phyloP scores from a whole-genome alignment of 805 yeast genomes.

The Candida methanosorbosa region DNA sequence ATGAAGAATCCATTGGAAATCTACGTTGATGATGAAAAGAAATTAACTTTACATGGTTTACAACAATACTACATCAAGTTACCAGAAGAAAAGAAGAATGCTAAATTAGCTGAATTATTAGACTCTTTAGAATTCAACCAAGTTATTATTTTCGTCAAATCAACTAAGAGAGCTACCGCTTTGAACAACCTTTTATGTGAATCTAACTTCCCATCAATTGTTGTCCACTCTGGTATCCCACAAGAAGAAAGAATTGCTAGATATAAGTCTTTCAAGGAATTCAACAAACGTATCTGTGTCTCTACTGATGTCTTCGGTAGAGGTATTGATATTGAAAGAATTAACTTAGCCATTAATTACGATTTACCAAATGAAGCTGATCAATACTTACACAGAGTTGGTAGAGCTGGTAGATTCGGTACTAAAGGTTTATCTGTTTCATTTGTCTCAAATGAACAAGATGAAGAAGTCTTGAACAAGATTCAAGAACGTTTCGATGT shows the following conservation, averaged over 20 bases:
- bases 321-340: slow-evolving; percentile 99
- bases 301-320: slow-evolving; percentile 98
- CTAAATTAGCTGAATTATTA: slow-evolving; percentile 82
- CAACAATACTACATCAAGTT: slow-evolving; percentile 93
- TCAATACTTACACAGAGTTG: slow-evolving; percentile 97
- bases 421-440: slow-evolving; percentile 97
- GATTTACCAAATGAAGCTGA: slow-evolving; percentile 96
- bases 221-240: slow-evolving; percentile 90
- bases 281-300: slow-evolving; percentile 97
- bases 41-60: slow-evolving; percentile 94
- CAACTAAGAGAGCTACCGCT: slow-evolving; percentile 87
- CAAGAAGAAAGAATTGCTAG: slow-evolving; percentile 98
- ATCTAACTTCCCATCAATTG: slow-evolving; percentile 94
- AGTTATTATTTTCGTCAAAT: slow-evolving; percentile 92
- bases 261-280: slow-evolving; percentile 93
- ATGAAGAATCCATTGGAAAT: slow-evolving; percentile 97
- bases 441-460: slow-evolving; percentile 77
- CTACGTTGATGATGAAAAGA: slow-evolving; percentile 95
- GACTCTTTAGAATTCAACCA: slow-evolving; percentile 96
- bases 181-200: slow-evolving; percentile 82
- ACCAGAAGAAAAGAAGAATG: slow-evolving; percentile 86
- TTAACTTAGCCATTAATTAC: slow-evolving; percentile 94
- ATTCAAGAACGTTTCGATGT: slow-evolving; percentile 98
- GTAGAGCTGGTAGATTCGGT: slow-evolving; percentile 99
- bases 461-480: slow-evolving; percentile 81